Percentiles rank a stretch among this genome's conserved stretches.
Evolutionary conservation across 1,139 yeast species (phyloP).

Genomic region (Yamadazyma friedrichii): DNA sequence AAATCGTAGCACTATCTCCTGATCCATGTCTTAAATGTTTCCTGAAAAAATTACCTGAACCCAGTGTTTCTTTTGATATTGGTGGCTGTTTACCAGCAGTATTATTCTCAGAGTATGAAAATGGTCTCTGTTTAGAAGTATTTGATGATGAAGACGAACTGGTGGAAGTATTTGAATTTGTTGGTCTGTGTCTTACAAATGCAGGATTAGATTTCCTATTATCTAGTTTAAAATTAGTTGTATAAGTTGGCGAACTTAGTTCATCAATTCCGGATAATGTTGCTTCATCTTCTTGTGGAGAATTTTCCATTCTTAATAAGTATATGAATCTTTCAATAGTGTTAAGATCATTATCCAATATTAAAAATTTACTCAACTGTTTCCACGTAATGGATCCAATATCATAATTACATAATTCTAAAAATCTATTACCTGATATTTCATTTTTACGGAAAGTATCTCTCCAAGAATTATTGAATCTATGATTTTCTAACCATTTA

Average conservation of each 20-base stretch:
- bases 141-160: slow-evolving; percentile 18
- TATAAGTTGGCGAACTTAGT: slow-evolving; percentile 13
- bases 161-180: slow-evolving; percentile 24
- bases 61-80: slow-evolving; percentile 21
- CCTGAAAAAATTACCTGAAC: slow-evolving; percentile 56
- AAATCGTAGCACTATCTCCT: slow-evolving; percentile 12
- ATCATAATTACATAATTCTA: slow-evolving; percentile 70
- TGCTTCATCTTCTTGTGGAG: slow-evolving; percentile 17
- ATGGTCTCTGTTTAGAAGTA: slow-evolving; percentile 45
- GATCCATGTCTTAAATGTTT: slow-evolving; percentile 35
- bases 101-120: slow-evolving; percentile 40
- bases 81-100: neutral
- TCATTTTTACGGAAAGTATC: slow-evolving; percentile 59
- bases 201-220: slow-evolving; percentile 34
- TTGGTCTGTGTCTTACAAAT: slow-evolving; percentile 24
- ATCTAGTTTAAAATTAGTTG: slow-evolving; percentile 22
- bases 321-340: slow-evolving; percentile 54
- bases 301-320: slow-evolving; percentile 27
- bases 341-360: slow-evolving; percentile 43
- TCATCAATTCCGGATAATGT: slow-evolving; percentile 15
- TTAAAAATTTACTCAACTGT: slow-evolving; percentile 40
- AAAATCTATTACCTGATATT: slow-evolving; percentile 61
- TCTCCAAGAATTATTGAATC: slow-evolving; percentile 74
- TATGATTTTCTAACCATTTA: slow-evolving; percentile 64
- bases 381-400: slow-evolving; percentile 47